These are phyloP conservation scores for Metarhizium album DNA, from an alignment of 2,329 filamentous ascomycete genomes.

Conservation along the genomic window DNA sequence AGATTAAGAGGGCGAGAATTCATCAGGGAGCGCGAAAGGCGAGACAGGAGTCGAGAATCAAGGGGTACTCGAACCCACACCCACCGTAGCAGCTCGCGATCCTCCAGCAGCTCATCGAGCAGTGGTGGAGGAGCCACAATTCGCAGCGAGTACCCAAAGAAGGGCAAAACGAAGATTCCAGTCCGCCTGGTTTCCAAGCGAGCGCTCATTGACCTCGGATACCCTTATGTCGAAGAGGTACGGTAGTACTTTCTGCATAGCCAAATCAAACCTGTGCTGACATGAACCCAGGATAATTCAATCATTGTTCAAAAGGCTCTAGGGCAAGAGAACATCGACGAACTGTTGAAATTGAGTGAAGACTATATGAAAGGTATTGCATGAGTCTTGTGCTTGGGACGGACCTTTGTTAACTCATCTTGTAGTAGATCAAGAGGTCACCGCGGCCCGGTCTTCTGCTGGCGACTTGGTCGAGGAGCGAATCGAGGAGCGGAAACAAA, in stretches of 20 bases:
- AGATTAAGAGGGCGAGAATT: constrained; percentile 52
- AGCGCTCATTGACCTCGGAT: constrained; percentile 73
- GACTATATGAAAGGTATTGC: constrained; percentile 52
- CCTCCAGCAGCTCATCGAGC: constrained; percentile 36
- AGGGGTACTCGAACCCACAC: constrained; percentile 27
- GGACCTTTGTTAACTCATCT: constrained; percentile 1
- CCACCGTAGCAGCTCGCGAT: constrained; percentile 30
- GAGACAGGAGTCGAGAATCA: constrained; percentile 29
- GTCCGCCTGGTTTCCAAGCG: constrained; percentile 67
- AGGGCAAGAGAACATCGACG: constrained; percentile 83
- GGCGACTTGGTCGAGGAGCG: constrained; percentile 39
- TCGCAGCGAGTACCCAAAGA: constrained; percentile 61
- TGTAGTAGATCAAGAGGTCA: constrained; percentile 33
- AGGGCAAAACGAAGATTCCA: constrained; percentile 84
- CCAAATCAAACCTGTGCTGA: constrained; percentile 7
- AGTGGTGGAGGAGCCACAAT: constrained; percentile 39
- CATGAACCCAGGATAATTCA: constrained; percentile 53
- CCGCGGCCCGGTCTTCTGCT: constrained; percentile 33
- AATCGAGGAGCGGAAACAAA: constrained; percentile 21
- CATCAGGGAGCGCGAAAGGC: constrained; percentile 36
- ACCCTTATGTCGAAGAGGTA: constrained; percentile 81
- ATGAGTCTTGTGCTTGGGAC: neutral
- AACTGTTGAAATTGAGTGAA: constrained; percentile 73
- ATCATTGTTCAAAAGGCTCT: constrained; percentile 77
- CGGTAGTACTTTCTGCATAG: constrained; percentile 13